Conservation (phyloP, 2,329 filamentous ascomycete species). For the Calonectria montana region DNA sequence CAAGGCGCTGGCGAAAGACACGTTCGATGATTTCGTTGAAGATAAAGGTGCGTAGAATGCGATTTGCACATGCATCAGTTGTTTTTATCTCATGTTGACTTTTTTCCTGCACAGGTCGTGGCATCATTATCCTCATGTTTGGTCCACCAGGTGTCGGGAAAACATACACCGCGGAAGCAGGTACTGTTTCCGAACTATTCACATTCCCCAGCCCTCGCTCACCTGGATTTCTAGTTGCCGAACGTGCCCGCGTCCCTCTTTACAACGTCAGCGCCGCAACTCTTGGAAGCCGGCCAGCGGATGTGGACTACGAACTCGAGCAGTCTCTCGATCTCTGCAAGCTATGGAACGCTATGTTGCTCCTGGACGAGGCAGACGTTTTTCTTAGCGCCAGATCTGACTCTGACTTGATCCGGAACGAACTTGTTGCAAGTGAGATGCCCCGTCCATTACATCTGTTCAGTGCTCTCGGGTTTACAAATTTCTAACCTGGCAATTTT, state of each 20-base stretch:
- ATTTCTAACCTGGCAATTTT: neutral
- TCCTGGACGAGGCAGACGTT: slow-evolving; percentile 38
- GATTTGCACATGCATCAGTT: neutral
- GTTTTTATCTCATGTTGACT: neutral
- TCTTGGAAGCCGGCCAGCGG: neutral
- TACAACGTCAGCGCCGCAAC: slow-evolving; percentile 27
- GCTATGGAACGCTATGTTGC: slow-evolving; percentile 35
- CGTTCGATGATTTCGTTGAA: slow-evolving; percentile 4
- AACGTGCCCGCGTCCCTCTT: slow-evolving; percentile 20
- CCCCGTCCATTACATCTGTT: neutral
- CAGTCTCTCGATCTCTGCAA: slow-evolving; percentile 31
- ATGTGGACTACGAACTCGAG: slow-evolving; percentile 3
- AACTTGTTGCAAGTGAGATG: slow-evolving; percentile 30
- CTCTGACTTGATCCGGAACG: slow-evolving; percentile 32
- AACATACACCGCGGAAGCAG: slow-evolving; percentile 38
- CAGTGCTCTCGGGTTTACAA: neutral
- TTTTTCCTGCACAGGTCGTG: neutral
- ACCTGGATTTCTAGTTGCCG: slow-evolving; percentile 9
- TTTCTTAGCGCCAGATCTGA: slow-evolving; percentile 29
- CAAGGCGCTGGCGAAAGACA: neutral
- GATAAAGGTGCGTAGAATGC: neutral
- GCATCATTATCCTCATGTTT: slow-evolving; percentile 43
- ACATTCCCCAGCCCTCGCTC: neutral
- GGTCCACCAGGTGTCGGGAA: slow-evolving; percentile 45
- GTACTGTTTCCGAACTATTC: slow-evolving; percentile 1